phyloP scores from a whole-genome alignment of 306 rosid species.

The Parietaria judaica region DNA sequence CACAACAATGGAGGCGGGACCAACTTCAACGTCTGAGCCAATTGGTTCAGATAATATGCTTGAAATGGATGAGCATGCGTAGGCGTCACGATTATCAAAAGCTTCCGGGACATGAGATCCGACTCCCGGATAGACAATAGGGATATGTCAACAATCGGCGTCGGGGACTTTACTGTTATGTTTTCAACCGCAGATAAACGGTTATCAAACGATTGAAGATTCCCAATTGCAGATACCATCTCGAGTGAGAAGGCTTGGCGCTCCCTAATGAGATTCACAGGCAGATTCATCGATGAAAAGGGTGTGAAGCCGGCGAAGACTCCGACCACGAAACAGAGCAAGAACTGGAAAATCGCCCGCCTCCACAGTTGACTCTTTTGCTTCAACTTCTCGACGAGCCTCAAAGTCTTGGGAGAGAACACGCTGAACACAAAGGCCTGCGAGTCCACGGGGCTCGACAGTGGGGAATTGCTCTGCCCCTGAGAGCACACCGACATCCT shows the following conservation, averaged over 20 bases:
- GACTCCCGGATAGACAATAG: slow-evolving; percentile 22
- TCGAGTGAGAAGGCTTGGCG: slow-evolving; percentile 60
- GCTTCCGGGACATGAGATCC: slow-evolving; percentile 45
- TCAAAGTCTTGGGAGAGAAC: slow-evolving; percentile 45
- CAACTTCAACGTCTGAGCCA: slow-evolving; percentile 54
- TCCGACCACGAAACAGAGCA: slow-evolving; percentile 62
- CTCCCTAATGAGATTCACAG: slow-evolving; percentile 47
- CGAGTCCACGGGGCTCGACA: slow-evolving; percentile 32
- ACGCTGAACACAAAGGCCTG: slow-evolving; percentile 38
- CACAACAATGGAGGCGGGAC: slow-evolving; percentile 64
- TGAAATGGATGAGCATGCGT: slow-evolving; percentile 48
- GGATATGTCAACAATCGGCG: slow-evolving; percentile 18
- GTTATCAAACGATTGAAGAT: slow-evolving; percentile 31
- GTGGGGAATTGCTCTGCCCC: slow-evolving; percentile 37
- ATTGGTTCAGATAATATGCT: slow-evolving; percentile 60
- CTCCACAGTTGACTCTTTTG: slow-evolving; percentile 62
- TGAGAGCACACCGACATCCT: slow-evolving; percentile 54
- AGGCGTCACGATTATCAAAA: slow-evolving; percentile 75
- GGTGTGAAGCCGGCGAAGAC: slow-evolving; percentile 62
- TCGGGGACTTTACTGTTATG: slow-evolving; percentile 26
- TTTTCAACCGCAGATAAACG: slow-evolving; percentile 27
- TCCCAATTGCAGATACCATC: slow-evolving; percentile 35
- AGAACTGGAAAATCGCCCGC: slow-evolving; percentile 55
- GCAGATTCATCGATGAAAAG: slow-evolving; percentile 41
- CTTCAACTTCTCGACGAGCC: slow-evolving; percentile 58